These are phyloP conservation scores for Sanghuangporus weigelae DNA, from an alignment of 1,284 basidiomycete genomes.

Conservation along the genomic window DNA sequence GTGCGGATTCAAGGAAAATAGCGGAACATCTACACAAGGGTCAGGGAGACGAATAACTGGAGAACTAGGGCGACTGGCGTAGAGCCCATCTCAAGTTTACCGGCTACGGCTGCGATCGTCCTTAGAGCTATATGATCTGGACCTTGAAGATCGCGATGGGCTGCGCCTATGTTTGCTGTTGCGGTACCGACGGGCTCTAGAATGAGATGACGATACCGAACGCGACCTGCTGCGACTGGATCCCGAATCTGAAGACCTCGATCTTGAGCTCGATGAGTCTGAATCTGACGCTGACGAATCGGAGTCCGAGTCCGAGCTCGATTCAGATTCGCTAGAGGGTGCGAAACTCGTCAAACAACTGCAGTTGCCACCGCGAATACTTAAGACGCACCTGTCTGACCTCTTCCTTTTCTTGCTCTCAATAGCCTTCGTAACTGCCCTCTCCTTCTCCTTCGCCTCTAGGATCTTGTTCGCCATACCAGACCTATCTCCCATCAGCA, in stretches of 20 bases:
- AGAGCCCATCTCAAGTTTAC: too few species aligned
- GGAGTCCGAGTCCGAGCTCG: conserved; percentile 36
- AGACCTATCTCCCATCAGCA: conserved; percentile 33
- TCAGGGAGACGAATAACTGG: too few species aligned
- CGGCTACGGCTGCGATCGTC: neutral
- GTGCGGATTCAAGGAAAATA: too few species aligned
- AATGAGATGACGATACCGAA: conserved; percentile 2
- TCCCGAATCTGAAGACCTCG: conserved; percentile 6
- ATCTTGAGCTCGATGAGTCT: conserved; percentile 26
- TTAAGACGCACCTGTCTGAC: conserved; percentile 21
- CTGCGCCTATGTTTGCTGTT: neutral
- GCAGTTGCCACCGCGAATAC: neutral
- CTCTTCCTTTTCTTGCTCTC: conserved; percentile 42
- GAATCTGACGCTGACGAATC: conserved; percentile 40
- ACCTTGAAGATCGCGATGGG: neutral
- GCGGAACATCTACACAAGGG: too few species aligned
- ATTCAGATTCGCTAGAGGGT: conserved; percentile 24
- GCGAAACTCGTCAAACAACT: neutral
- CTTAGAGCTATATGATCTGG: neutral
- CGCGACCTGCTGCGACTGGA: neutral
- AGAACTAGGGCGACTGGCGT: too few species aligned
- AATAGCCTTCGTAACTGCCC: conserved; percentile 28
- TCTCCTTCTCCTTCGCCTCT: conserved; percentile 59
- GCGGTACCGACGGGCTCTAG: neutral
- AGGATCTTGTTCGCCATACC: conserved; percentile 72